These are phyloP conservation scores for Aspergillus uvarum DNA, from an alignment of 2,329 filamentous ascomycete species.

Conservation along the genomic window DNA sequence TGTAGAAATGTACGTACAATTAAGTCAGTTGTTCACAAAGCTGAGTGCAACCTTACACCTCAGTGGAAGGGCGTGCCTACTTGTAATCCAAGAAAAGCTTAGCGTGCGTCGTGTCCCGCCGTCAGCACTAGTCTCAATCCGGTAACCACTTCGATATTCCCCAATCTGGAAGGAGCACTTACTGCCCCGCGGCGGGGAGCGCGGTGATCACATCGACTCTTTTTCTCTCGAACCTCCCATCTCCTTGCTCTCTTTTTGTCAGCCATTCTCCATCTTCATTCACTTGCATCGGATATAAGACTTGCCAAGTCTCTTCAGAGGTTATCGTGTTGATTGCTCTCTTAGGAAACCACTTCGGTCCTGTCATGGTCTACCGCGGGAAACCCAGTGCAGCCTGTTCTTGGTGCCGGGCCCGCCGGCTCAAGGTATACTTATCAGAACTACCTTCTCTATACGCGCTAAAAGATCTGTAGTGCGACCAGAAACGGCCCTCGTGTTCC, in stretches of 20 bases:
- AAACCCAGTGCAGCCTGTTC: not conserved
- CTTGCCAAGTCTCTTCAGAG: not conserved
- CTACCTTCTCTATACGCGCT: not conserved
- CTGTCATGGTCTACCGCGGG: not conserved
- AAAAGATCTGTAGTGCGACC: not conserved
- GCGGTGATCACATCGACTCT: not conserved
- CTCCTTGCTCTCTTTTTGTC: not conserved
- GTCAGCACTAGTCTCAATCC: not conserved
- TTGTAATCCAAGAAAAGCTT: not conserved
- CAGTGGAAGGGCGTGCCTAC: not conserved
- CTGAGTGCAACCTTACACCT: not conserved
- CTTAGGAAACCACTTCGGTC: not conserved
- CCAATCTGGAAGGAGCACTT: not conserved
- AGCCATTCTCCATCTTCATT: not conserved
- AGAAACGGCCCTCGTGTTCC: not conserved
- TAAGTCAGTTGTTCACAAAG: not conserved
- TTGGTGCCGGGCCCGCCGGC: not conserved
- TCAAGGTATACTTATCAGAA: not conserved
- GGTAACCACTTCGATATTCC: not conserved
- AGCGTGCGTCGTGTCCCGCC: not conserved
- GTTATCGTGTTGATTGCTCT: not conserved
- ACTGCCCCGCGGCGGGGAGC: not conserved
- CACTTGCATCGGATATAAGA: too few species aligned
- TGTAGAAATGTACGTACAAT: too few species aligned
- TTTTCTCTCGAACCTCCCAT: not conserved